phyloP scores from a whole-genome alignment of 2,329 filamentous ascomycete species.

The Didymosphaeria variabile region DNA sequence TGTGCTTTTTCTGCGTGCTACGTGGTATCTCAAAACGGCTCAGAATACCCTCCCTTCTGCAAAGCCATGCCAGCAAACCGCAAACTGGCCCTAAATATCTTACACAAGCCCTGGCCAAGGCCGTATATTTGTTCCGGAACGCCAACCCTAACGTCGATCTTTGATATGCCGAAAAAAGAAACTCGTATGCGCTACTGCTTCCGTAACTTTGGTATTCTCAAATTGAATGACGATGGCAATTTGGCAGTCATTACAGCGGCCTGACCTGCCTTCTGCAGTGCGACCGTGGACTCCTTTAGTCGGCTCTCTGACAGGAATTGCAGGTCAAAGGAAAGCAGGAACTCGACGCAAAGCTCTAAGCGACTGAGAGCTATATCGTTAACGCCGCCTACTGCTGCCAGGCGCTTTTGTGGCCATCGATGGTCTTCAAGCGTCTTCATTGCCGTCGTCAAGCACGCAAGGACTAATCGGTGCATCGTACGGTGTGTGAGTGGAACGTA shows the following conservation, averaged over 20 bases:
- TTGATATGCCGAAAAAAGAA: slow-evolving; percentile 8
- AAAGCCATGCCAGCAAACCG: slow-evolving; percentile 4
- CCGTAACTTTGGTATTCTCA: slow-evolving; percentile 42
- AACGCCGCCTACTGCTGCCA: slow-evolving; percentile 89
- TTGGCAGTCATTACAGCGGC: slow-evolving; percentile 45
- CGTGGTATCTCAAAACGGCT: slow-evolving; percentile 18
- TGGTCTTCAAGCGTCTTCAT: slow-evolving; percentile 97
- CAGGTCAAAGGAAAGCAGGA: slow-evolving; percentile 53
- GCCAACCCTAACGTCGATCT: background rate
- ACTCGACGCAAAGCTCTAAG: slow-evolving; percentile 78
- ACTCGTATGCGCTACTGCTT: slow-evolving; percentile 20
- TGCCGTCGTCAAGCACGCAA: slow-evolving; percentile 85
- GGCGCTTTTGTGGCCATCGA: slow-evolving; percentile 82
- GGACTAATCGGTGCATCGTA: slow-evolving; percentile 85
- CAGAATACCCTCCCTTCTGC: slow-evolving; percentile 5
- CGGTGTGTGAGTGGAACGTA: slow-evolving; percentile 81
- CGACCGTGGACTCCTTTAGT: slow-evolving; percentile 44
- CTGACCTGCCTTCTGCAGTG: slow-evolving; percentile 51
- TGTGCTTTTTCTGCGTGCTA: slow-evolving; percentile 15
- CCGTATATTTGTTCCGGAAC: slow-evolving; percentile 7
- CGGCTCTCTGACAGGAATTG: slow-evolving; percentile 49
- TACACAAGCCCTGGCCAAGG: slow-evolving; percentile 16
- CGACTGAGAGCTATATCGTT: slow-evolving; percentile 81
- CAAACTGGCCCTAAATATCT: slow-evolving; percentile 8
- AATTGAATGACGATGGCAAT: slow-evolving; percentile 46